Base-by-base conservation (phyloP, 495 filamentous ascomycete species). In the Tuber magnatum region DNA sequence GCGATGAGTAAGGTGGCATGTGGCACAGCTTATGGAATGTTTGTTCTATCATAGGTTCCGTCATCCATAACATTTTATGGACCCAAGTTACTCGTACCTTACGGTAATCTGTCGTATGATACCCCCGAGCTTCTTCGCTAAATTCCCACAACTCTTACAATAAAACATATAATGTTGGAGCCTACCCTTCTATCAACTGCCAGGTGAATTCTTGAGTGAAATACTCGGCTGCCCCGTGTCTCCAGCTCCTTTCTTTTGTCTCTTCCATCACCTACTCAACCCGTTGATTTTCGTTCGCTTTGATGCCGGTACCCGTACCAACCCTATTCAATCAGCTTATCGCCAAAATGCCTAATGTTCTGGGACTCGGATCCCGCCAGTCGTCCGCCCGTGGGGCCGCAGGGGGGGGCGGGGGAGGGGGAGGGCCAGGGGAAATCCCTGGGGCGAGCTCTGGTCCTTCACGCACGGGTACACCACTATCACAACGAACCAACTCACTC, bases 401-500 rank as follows among this genome's bases (percentile, higher is more conserved):
- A 10, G 77, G 76, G 42, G 72, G 3, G 43, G 48, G 40, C 5
- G 65, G 32, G 0, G 68, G 65, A 18, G 42, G 38, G 40, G 68
- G 73, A n/a, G 61, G 43, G n/a, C 48, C 39, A 39, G 68, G 77
- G 75, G 44, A 65, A 35, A 20, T 35, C 2, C 56, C 56, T 65
- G 43, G 42, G 22, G 76, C 76, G 56, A 68, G 70, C 70, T 39
- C 61, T 10, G 70, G 70, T 71, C 73, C 72, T 38, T 74, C 73
- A n/a, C 76, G 73, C 20, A 71, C 69, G 41, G 35, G 28, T 61
- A 78, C 42, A 22, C 77, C 46, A 18, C 75, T 80, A 46, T 43
- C 74, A 18, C 78, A 80, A 43, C 78, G 78, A 9, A 74, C 77
- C 71, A 80, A 76, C 68, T 80, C 77, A 9, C 77, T 80, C 68